phyloP scores from a whole-genome alignment of 2,329 filamentous ascomycete genomes.

The Aaosphaeria pasadenensis region DNA sequence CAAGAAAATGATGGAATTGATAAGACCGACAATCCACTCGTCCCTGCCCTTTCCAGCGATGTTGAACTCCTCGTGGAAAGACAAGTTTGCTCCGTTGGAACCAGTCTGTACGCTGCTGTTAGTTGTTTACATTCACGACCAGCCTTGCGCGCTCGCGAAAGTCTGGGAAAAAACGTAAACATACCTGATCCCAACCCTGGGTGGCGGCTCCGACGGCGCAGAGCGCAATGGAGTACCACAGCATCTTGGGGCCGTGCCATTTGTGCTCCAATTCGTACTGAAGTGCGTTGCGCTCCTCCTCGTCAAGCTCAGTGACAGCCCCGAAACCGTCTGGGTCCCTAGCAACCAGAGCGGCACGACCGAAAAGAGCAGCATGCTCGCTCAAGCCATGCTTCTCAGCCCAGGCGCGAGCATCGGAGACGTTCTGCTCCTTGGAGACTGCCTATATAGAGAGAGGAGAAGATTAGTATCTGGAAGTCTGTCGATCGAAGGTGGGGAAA shows the following conservation, averaged over 20 bases:
- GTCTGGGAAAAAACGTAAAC: too few species aligned
- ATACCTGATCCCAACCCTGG: slow-evolving; percentile 59
- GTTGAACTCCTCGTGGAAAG: slow-evolving; percentile 56
- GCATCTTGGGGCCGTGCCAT: slow-evolving; percentile 55
- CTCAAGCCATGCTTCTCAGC: slow-evolving; percentile 57
- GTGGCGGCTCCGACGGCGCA: slow-evolving; percentile 71
- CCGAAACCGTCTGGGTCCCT: slow-evolving; percentile 66
- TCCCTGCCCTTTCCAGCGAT: slow-evolving; percentile 34
- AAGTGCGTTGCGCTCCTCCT: slow-evolving; percentile 59
- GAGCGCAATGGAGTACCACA: slow-evolving; percentile 65
- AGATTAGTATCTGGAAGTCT: not conserved
- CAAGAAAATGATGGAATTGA: slow-evolving; percentile 39
- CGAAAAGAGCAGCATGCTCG: slow-evolving; percentile 58
- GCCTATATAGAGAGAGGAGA: slow-evolving; percentile 22
- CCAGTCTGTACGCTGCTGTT: slow-evolving; percentile 41
- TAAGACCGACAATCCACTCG: slow-evolving; percentile 31
- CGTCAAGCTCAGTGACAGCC: slow-evolving; percentile 57
- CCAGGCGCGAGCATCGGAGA: slow-evolving; percentile 59
- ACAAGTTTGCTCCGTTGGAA: slow-evolving; percentile 54
- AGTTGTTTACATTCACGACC: too few species aligned
- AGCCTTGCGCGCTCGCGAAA: too few species aligned
- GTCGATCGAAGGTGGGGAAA: not conserved
- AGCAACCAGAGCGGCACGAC: slow-evolving; percentile 70
- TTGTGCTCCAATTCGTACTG: slow-evolving; percentile 63
- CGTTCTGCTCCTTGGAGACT: slow-evolving; percentile 49